Evolutionary conservation across 768 basidiomycete species (phyloP).

Genomic region (Rhodotorula kratochvilovae): DNA sequence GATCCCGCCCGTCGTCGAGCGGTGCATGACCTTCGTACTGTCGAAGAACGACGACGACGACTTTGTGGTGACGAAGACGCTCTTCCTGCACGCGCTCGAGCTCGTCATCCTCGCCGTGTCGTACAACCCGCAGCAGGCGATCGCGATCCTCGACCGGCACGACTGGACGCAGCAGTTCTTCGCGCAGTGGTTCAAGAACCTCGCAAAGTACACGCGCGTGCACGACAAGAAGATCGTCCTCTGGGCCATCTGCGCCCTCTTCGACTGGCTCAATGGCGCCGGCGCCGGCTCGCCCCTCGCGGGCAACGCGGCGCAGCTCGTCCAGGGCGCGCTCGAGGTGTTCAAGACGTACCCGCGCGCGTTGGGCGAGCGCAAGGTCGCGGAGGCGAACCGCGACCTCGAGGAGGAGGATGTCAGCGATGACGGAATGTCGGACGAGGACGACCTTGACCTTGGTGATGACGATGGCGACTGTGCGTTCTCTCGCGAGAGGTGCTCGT

Average conservation of each 20-base stretch:
- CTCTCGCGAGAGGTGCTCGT: conserved; percentile 35
- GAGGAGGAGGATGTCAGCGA: conserved; percentile 51
- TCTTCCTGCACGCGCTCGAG: conserved; percentile 73
- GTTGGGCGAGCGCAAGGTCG: conserved; percentile 54
- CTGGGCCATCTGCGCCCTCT: conserved; percentile 66
- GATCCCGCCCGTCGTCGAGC: conserved; percentile 62
- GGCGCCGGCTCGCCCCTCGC: conserved; percentile 36
- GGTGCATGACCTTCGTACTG: conserved; percentile 60
- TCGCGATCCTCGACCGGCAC: conserved; percentile 66
- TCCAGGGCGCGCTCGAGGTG: conserved; percentile 66
- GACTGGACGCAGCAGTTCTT: conserved; percentile 73
- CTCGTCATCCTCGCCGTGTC: conserved; percentile 75
- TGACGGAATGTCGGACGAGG: conserved; percentile 51
- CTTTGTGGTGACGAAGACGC: conserved; percentile 58
- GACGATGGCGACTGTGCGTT: conserved; percentile 58
- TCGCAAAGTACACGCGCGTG: conserved; percentile 64
- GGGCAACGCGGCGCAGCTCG: conserved; percentile 68
- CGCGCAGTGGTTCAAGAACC: conserved; percentile 70
- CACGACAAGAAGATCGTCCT: conserved; percentile 85
- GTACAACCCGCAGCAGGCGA: conserved; percentile 73
- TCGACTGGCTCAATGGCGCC: conserved; percentile 68
- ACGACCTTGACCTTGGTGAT: conserved; percentile 53
- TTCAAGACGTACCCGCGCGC: conserved; percentile 77
- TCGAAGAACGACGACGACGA: conserved; percentile 35
- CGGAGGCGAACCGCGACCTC: conserved; percentile 53